A percentile compares a stretch with the other conserved stretches of the same genome.
phyloP scores from a whole-genome alignment of 352 stramenopile species.

The Globisporangium apiculatum region DNA sequence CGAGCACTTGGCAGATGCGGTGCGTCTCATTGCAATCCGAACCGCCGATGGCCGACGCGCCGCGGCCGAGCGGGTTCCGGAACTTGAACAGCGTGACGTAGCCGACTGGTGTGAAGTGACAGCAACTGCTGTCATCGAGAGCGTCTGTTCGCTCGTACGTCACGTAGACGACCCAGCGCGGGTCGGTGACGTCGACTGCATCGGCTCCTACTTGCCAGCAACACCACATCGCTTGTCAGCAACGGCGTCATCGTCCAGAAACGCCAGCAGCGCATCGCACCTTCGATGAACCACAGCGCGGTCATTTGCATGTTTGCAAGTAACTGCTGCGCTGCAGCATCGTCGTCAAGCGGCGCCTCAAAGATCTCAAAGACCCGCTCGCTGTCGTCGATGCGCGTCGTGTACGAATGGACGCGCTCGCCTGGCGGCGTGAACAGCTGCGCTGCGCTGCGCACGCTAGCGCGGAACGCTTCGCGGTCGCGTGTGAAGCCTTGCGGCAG shows the following conservation, averaged over 20 bases:
- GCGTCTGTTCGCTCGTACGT: constrained; percentile 42
- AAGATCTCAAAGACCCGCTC: constrained; percentile 61
- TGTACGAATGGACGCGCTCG: constrained; percentile 32
- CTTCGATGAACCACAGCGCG: constrained; percentile 84
- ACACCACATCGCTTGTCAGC: no score
- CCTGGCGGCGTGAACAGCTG: constrained; percentile 38
- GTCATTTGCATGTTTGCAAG: constrained; percentile 63
- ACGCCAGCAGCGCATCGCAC: constrained; percentile 9
- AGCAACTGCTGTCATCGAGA: background rate
- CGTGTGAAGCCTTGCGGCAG: constrained; percentile 34
- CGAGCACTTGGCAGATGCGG: constrained; percentile 77
- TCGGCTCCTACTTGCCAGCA: constrained; percentile 37
- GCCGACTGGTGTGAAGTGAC: constrained; percentile 36
- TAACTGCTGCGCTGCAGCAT: constrained; percentile 43
- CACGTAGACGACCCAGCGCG: constrained; percentile 75
- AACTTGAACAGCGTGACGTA: constrained; percentile 85
- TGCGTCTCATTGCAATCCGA: constrained; percentile 60
- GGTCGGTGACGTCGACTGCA: constrained; percentile 60
- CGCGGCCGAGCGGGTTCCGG: constrained; percentile 54
- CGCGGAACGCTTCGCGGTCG: constrained; percentile 33
- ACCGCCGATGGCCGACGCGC: constrained; percentile 9
- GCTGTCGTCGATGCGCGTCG: constrained; percentile 9
- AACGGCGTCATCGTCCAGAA: no score
- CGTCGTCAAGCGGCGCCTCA: constrained; percentile 47
- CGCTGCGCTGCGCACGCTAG: constrained; percentile 12